Conservation (phyloP, 1,139 yeast species). For the Pichia sp. region DNA sequence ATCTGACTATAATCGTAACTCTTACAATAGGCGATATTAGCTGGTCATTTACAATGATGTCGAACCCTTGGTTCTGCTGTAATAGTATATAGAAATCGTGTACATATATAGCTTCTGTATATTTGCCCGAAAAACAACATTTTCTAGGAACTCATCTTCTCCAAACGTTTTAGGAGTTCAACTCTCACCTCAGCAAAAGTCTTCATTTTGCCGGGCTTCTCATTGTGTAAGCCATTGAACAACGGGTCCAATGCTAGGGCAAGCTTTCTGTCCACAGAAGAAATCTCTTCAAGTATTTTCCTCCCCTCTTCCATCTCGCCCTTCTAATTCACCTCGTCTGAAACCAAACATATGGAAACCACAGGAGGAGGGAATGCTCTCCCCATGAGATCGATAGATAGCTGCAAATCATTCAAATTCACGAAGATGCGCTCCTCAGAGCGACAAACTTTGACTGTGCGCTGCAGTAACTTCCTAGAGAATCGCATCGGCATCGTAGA, state of each 20-base stretch:
- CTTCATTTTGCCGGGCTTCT: slow-evolving; percentile 12
- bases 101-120: too few species aligned
- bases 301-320: neutral
- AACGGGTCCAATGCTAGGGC: slow-evolving; percentile 18
- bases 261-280: slow-evolving; percentile 10
- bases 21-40: slow-evolving; percentile 9
- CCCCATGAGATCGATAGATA: too few species aligned
- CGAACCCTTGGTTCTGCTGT: neutral
- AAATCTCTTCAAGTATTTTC: neutral
- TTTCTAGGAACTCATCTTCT: neutral
- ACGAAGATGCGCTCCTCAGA: too few species aligned
- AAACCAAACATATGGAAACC: too few species aligned
- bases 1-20: slow-evolving; percentile 6
- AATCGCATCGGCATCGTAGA: too few species aligned
- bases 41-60: neutral
- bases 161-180: slow-evolving; percentile 1
- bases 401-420: too few species aligned
- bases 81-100: neutral
- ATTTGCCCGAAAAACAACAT: neutral
- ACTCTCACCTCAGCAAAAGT: slow-evolving; percentile 8
- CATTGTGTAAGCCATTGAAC: slow-evolving; percentile 5
- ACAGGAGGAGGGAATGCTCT: too few species aligned
- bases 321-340: neutral
- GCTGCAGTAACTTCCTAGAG: too few species aligned
- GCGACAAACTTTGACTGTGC: too few species aligned